Conservation (phyloP, 164 flowering plant genomes). For the Macadamia tetraphylla region DNA sequence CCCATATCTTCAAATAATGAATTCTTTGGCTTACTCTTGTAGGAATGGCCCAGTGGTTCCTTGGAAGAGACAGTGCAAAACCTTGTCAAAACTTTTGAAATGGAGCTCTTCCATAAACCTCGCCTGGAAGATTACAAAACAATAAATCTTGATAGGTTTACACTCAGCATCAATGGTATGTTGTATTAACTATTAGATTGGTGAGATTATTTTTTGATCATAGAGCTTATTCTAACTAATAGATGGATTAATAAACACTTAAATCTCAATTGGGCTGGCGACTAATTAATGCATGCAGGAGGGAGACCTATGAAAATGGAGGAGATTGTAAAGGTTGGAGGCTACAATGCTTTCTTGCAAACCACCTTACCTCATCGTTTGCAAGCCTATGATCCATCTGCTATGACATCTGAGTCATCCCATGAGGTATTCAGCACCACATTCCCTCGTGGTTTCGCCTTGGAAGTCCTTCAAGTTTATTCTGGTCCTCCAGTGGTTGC, state of each 20-base stretch:
- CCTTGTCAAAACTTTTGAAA: slow-evolving; percentile 86
- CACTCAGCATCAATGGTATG: slow-evolving; percentile 73
- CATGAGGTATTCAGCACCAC: slow-evolving; percentile 33
- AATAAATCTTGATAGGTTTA: slow-evolving; percentile 74
- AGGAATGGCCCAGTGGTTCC: slow-evolving; percentile 50
- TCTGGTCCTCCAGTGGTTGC: slow-evolving; percentile 60
- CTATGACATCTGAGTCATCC: slow-evolving; percentile 28
- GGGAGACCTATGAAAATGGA: slow-evolving; percentile 25
- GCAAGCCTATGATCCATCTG: slow-evolving; percentile 29
- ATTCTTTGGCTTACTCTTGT: too few species aligned
- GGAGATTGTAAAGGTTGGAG: slow-evolving; percentile 35
- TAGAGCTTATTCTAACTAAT: too few species aligned
- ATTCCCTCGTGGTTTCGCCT: slow-evolving; percentile 67
- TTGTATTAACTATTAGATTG: background rate
- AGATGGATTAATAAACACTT: too few species aligned
- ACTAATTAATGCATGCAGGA: slow-evolving; percentile 27
- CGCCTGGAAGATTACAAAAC: slow-evolving; percentile 64
- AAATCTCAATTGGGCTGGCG: too few species aligned
- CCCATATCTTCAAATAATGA: too few species aligned
- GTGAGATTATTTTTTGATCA: background rate
- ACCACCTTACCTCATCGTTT: slow-evolving; percentile 46
- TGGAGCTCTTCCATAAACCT: slow-evolving; percentile 88
- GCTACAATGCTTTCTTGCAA: slow-evolving; percentile 51
- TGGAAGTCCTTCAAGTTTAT: slow-evolving; percentile 58
- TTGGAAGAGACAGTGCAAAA: slow-evolving; percentile 78